Evolutionary conservation across 805 yeast species (phyloP), one percentile per base, ranked within the genome.

Genomic region (Metschnikowia bowlesiae): DNA sequence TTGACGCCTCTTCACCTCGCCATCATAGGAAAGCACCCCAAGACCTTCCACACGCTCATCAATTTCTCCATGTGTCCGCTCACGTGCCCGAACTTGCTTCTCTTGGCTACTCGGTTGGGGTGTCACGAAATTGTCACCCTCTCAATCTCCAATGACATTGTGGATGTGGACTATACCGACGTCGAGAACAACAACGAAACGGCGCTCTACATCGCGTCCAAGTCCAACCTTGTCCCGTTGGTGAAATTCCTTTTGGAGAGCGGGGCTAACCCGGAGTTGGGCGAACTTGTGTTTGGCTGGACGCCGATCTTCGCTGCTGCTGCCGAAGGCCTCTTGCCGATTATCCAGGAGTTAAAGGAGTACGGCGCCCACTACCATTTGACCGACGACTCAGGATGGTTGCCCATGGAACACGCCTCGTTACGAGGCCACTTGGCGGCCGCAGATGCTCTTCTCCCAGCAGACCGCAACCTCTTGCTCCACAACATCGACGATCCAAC

Each of bases 351-450:
- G 8, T 73, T 92, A 53, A 65, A 84, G 30, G 67, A 70, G 0
- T 62, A 74, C 39, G 82, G 81, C 18, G 86, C 89, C 5, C 69
- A 74, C 7, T 79, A 70, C 51, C 77, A 79, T 40, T 67, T 73
- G 29, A 75, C 79, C 14, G 98, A 92, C 69, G 85, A 82, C 42
- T 85, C 94, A 47, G 97, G 97, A 0, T 92, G 98, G 98, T 82
- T 89, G 16, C 96, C 98, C n/a, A 83, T 89, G 83, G 98, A 92
- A 62, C 98, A 92, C 66, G 97, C 97, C 0, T 84, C 89, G 44
- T 72, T 92, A 42, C 78, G 97, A 59, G 98, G 98, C 5, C 96
- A 90, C 64, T 69, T 91, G 51, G 76, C 72, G 2, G 79, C 89
- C 35, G 84, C 94, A 1, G 81, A 81, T 47, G 58, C 81, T 60